A percentile compares a stretch with the other conserved stretches of the same genome.
These are phyloP conservation scores for Aureobasidium zeae DNA, from an alignment of 2,329 filamentous ascomycete species.

Conservation along the genomic window DNA sequence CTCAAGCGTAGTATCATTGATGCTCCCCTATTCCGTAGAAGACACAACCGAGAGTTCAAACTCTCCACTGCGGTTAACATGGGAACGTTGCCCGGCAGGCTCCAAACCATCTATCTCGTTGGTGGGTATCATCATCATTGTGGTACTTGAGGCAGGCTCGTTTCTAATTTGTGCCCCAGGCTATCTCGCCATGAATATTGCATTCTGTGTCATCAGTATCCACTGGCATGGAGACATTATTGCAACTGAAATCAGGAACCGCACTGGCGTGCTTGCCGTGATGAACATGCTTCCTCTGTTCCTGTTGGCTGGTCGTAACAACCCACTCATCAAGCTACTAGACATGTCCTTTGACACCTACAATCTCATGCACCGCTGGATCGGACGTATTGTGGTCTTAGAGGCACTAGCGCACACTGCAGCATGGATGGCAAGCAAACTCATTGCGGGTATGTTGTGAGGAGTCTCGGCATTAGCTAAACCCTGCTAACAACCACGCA, in stretches of 20 bases:
- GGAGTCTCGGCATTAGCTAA: too few species aligned
- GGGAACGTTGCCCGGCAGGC: slow-evolving; percentile 40
- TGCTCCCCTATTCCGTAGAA: slow-evolving; percentile 38
- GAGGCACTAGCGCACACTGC: slow-evolving; percentile 59
- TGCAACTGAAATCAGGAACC: slow-evolving; percentile 58
- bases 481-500: not conserved
- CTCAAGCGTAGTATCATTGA: slow-evolving; percentile 40
- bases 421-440: slow-evolving; percentile 45
- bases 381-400: slow-evolving; percentile 64
- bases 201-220: slow-evolving; percentile 46
- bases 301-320: slow-evolving; percentile 66
- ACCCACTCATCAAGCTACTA: slow-evolving; percentile 62
- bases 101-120: slow-evolving; percentile 39
- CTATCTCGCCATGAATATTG: slow-evolving; percentile 41
- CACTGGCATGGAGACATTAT: slow-evolving; percentile 49
- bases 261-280: slow-evolving; percentile 59
- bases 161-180: slow-evolving; percentile 19
- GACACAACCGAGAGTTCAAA: slow-evolving; percentile 45
- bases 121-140: not conserved
- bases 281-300: slow-evolving; percentile 75
- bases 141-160: too few species aligned
- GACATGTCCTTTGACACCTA: slow-evolving; percentile 74
- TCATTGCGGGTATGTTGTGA: slow-evolving; percentile 22
- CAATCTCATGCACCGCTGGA: slow-evolving; percentile 73
- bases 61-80: slow-evolving; percentile 41